A percentile compares a stretch with the other conserved stretches of the same genome.
These are phyloP conservation scores for Pestalotiopsis sp. DNA, from an alignment of 2,329 filamentous ascomycete species.

Conservation along the genomic window DNA sequence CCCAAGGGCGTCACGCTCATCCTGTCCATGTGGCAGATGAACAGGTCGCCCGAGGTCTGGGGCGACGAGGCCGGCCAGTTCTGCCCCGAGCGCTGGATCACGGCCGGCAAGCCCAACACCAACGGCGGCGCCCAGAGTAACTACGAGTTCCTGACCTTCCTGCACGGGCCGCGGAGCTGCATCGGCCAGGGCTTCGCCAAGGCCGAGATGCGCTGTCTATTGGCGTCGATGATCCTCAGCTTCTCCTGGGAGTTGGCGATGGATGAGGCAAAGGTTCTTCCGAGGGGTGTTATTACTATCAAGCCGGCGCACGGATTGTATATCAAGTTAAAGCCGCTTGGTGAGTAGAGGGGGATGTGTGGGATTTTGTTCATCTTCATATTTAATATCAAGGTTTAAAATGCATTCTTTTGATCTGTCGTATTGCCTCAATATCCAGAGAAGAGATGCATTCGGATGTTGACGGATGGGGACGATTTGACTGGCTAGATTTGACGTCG, in stretches of 20 bases:
- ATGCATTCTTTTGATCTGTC: neutral
- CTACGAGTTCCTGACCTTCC: constrained; percentile 67
- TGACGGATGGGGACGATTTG: neutral
- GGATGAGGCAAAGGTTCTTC: constrained; percentile 49
- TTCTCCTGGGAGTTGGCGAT: constrained; percentile 61
- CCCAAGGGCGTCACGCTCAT: constrained; percentile 66
- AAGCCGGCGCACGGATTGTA: neutral
- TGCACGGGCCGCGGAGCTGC: constrained; percentile 70
- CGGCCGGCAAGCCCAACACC: constrained; percentile 45
- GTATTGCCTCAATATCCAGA: neutral
- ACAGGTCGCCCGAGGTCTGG: constrained; percentile 65
- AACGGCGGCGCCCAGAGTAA: constrained; percentile 68
- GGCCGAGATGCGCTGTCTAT: constrained; percentile 71
- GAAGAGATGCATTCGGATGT: neutral
- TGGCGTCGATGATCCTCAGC: constrained; percentile 65
- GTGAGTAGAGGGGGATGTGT: neutral
- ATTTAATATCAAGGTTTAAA: neutral
- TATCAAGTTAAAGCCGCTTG: constrained; percentile 2
- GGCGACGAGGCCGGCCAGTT: constrained; percentile 66
- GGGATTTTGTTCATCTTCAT: neutral
- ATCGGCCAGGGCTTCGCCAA: constrained; percentile 73
- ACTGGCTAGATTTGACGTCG: no score
- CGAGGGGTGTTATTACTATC: constrained; percentile 3
- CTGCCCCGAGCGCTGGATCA: constrained; percentile 69
- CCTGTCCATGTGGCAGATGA: constrained; percentile 59